Base-by-base conservation (phyloP, 1,284 basidiomycete genomes). In the Malassezia yamatoensis region DNA sequence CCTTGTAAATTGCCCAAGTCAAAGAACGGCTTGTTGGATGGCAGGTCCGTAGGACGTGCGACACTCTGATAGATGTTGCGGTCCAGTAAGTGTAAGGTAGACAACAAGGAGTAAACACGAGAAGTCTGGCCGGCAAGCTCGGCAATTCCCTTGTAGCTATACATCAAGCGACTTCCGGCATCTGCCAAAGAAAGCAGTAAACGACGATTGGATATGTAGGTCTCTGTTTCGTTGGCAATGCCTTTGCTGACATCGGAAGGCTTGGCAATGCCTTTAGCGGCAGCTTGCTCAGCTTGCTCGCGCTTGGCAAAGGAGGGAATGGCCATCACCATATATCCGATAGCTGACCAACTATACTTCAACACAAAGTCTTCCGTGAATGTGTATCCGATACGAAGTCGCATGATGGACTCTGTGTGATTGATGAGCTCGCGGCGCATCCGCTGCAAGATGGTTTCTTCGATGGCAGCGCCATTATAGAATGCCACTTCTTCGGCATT, bases 401-500 rank as follows among this genome's bases (percentile, higher is more conserved):
- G 90, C 80, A 90, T 90, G 57, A 96, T 90, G 0, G 83, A 85
- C 70, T 93, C 90, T 58, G 94, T 82, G 64, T 98, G 93, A 64
- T 83, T 84, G 61, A 91, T 86, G 13, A 96, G 77, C 43, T 83
- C 80, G 61, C 86, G 75, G 72, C 93, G 96, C 0, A 89, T 85
- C 13, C 80, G 78, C 58, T 83, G 84, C 32, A 96, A 78, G 50
- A 96, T 93, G 60, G 85, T 83, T 57, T 83, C 83, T 75, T 98
- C 91, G 37, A 87, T 81, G 3, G 79, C 76, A 0, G 90, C 90
- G 0, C 91, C 91, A 60, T 90, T 85, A 76, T 98, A 98, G 73
- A 98, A 96, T 0, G 91, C 90, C 43, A 98, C 82, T 76, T 98
- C 91, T 74, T 98, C 91, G 13, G 86, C 84, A 68, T 96, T 91